Conservation (phyloP, 2,329 filamentous ascomycete species). For the Tolypocladium tropicale region DNA sequence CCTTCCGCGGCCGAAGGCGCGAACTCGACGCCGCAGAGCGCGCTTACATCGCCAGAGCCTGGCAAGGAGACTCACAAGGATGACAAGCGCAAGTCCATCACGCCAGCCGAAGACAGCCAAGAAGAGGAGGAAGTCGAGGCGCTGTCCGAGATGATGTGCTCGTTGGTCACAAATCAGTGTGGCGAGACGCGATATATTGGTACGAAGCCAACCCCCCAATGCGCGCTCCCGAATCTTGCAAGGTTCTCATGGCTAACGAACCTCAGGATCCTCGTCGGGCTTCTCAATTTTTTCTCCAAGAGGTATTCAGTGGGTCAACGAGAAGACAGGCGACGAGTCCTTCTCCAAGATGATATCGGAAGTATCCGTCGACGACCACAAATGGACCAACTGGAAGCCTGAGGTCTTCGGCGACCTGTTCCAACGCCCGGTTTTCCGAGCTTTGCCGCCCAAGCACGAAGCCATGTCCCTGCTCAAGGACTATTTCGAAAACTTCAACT, state of each 20-base stretch:
- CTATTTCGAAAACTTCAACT: conserved; percentile 98
- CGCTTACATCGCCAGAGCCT: conserved; percentile 43
- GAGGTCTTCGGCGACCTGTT: conserved; percentile 94
- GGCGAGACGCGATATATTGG: conserved; percentile 96
- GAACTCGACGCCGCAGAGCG: conserved; percentile 40
- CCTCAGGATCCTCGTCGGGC: conserved; percentile 81
- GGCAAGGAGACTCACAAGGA: conserved; percentile 23
- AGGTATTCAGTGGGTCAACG: conserved; percentile 96
- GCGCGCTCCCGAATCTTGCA: no score
- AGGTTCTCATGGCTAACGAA: conserved; percentile 4
- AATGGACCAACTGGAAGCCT: conserved; percentile 97
- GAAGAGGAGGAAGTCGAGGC: conserved; percentile 66
- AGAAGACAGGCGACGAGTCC: conserved; percentile 90
- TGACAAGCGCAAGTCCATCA: conserved; percentile 24
- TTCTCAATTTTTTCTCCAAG: conserved; percentile 99
- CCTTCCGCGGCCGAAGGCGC: conserved; percentile 31
- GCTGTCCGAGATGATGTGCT: conserved; percentile 98
- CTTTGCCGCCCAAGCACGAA: conserved; percentile 76
- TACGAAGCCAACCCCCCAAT: no score
- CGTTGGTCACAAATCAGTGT: conserved; percentile 84
- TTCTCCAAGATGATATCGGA: conserved; percentile 93
- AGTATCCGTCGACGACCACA: conserved; percentile 85
- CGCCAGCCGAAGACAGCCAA: conserved; percentile 29
- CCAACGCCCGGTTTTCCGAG: conserved; percentile 71
- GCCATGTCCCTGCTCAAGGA: conserved; percentile 81